Evolutionary conservation across 257 asterid genomes (phyloP).

Genomic region (Striga asiatica): DNA sequence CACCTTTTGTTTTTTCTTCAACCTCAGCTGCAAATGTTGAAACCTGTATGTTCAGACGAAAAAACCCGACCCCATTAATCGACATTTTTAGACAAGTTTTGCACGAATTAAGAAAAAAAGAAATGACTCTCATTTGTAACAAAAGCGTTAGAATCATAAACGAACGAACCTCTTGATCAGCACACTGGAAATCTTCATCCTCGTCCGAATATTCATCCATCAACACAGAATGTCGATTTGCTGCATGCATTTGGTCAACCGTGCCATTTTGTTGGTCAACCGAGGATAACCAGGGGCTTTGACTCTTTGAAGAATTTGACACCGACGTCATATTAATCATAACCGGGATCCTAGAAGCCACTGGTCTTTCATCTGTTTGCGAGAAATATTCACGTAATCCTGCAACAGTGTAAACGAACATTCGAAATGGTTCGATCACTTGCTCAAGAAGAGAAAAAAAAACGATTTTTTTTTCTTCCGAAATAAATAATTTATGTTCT

Average conservation of each 20-base stretch:
- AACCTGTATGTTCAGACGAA: conserved; percentile 38
- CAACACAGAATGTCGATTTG: conserved; percentile 41
- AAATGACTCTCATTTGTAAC: neutral
- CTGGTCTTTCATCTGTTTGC: conserved; percentile 79
- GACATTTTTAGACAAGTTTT: neutral
- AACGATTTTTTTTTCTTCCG: conserved; percentile 3
- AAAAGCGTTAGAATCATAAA: conserved; percentile 1
- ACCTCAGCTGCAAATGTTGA: conserved; percentile 31
- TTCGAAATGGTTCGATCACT: conserved; percentile 5
- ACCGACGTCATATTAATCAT: conserved; percentile 84
- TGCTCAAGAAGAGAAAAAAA: neutral
- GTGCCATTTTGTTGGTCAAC: conserved; percentile 45
- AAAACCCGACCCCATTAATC: conserved; percentile 1
- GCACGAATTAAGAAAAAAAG: neutral
- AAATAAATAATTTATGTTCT: conserved; percentile 5
- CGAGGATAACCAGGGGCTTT: conserved; percentile 35
- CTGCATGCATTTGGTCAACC: conserved; percentile 56
- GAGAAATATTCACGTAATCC: conserved; percentile 89
- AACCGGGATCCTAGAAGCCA: conserved; percentile 85
- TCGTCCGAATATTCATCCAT: conserved; percentile 91
- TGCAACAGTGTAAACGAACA: conserved; percentile 21
- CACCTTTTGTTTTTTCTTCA: conserved; percentile 51
- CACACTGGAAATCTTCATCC: conserved; percentile 76
- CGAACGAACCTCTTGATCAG: conserved; percentile 69
- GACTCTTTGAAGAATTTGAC: conserved; percentile 44